Evolutionary conservation across 1,284 basidiomycete genomes (phyloP), one percentile per base, ranked within the genome.

Genomic region (Trichosporon coremiiforme): DNA sequence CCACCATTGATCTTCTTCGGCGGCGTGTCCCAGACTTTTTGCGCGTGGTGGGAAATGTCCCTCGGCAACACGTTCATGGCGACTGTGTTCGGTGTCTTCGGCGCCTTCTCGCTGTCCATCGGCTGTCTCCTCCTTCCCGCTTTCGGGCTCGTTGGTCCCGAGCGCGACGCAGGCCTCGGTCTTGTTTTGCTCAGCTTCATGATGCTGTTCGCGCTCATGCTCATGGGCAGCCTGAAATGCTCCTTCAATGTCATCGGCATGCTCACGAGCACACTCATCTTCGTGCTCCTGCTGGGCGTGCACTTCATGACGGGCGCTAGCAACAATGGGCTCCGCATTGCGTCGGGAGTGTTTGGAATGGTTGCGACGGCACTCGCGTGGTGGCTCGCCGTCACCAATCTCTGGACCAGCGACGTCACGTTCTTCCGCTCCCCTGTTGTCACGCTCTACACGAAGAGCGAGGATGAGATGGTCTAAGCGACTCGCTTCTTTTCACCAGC

Each of bases 21-120:
- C 25, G 64, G 64, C 64, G n/a, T 65, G 9, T 65, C 64, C 17
- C 64, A 65, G 15, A 65, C 64, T 13, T 65, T 66, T n/a, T 66
- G 65, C 65, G 65, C 47, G 9, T 66, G 65, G 65, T 66, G 65
- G 65, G 65, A 66, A 31, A 66, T 66, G 65, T 53, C 45, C 8
- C 65, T 66, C 65, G 65, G 65, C 0, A 66, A 66, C 47, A 66
- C 65, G 13, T 66, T 22, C 50, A 66, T 66, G 65, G 65, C 65
- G 31, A 66, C 65, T 10, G 20, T 66, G 47, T 66, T 66, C 12
- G 65, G 31, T 33, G 29, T 50, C 6, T 55, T 53, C 20, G 65
- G 65, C 31, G 65, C 65, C 33, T 66, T 66, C 13, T 53, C 45
- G 15, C 50, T 66, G n/a, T 55, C 47, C 15, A 17, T 53, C 35